Percentiles rank a stretch among this genome's conserved stretches.
phyloP scores from a whole-genome alignment of 176 grass and related monocot genomes.

The Hordeum vulgare region MorexV3_pseudomolecules_assembly NC_058519.1:506495009-506495508 shows the following conservation, averaged over 20 bases:
- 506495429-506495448: not conserved
- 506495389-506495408: no score
- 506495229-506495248: slow-evolving; percentile 49
- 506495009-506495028: slow-evolving; percentile 44
- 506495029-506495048: slow-evolving; percentile 17
- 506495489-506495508: slow-evolving; percentile 69
- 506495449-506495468: not conserved
- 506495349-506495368: not conserved
- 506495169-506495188: slow-evolving; percentile 34
- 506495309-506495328: not conserved
- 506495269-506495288: slow-evolving; percentile 47
- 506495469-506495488: slow-evolving; percentile 19
- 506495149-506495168: slow-evolving; percentile 35
- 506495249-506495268: slow-evolving; percentile 44
- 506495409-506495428: not conserved
- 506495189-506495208: slow-evolving; percentile 35
- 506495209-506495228: slow-evolving; percentile 27
- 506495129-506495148: slow-evolving; percentile 27
- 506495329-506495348: not conserved
- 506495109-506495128: slow-evolving; percentile 33
- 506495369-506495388: not conserved
- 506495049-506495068: slow-evolving; percentile 37
- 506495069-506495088: slow-evolving; percentile 44
- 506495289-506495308: slow-evolving; percentile 24
- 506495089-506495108: slow-evolving; percentile 52